Conservation (phyloP, 2,329 filamentous ascomycete genomes). For the Xylariaceae sp. region DNA sequence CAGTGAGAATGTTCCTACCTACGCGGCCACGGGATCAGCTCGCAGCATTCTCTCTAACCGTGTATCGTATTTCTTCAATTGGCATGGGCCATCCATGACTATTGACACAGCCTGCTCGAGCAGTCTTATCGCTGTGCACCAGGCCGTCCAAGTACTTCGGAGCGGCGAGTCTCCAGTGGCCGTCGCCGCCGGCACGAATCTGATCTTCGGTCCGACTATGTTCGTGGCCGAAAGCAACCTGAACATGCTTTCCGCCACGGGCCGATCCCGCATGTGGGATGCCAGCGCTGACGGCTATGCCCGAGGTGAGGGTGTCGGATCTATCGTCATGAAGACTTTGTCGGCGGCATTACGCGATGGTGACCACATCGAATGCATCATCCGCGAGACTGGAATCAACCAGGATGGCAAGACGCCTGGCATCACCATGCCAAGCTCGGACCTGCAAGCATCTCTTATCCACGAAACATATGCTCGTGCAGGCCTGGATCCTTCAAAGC, state of each 20-base stretch:
- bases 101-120: constrained; percentile 8
- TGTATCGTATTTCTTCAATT: constrained; percentile 6
- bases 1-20: constrained; percentile 4
- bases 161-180: constrained; percentile 4
- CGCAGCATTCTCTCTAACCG: constrained; percentile 8
- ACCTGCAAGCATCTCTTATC: constrained; percentile 6
- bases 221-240: constrained; percentile 1
- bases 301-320: constrained; percentile 11
- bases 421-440: constrained; percentile 10
- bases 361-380: constrained; percentile 15
- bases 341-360: constrained; percentile 31
- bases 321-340: constrained; percentile 39
- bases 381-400: constrained; percentile 14
- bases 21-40: constrained; percentile 3
- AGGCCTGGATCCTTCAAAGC: constrained; percentile 6
- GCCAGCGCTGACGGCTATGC: constrained; percentile 10
- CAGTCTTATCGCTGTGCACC: constrained; percentile 7
- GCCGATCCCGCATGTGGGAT: constrained; percentile 13
- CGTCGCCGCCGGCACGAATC: constrained; percentile 5
- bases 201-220: constrained; percentile 4
- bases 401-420: constrained; percentile 12
- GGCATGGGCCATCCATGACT: constrained; percentile 8
- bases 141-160: constrained; percentile 6
- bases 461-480: constrained; percentile 6
- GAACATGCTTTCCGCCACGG: constrained; percentile 11